These are phyloP conservation scores for Nicotiana obtusifolia DNA, from an alignment of 257 asterid species.

Conservation along the genomic window DNA sequence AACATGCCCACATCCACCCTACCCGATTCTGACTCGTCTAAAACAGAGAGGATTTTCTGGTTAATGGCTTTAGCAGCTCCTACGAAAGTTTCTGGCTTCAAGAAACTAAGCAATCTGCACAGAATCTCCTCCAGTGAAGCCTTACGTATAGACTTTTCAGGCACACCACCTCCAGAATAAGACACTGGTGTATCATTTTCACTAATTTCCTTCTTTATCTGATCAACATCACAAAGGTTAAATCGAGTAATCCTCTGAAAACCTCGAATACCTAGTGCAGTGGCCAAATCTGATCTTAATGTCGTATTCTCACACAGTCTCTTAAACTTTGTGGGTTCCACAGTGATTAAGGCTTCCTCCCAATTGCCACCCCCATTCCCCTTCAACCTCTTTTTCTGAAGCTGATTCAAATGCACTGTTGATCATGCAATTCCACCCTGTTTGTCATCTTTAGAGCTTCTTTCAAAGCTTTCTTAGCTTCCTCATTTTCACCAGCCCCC, in stretches of 20 bases:
- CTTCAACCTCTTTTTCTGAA: slow-evolving; percentile 73
- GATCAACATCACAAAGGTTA: slow-evolving; percentile 79
- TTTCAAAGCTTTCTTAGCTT: slow-evolving; percentile 90
- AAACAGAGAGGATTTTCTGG: slow-evolving; percentile 68
- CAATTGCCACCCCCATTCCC: slow-evolving; percentile 57
- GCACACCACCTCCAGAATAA: slow-evolving; percentile 68
- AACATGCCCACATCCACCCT: slow-evolving; percentile 89
- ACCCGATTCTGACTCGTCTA: slow-evolving; percentile 85
- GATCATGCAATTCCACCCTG: slow-evolving; percentile 89
- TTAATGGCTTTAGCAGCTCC: slow-evolving; percentile 92
- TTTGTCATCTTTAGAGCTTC: slow-evolving; percentile 96
- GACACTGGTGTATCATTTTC: slow-evolving; percentile 76
- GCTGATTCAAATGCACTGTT: slow-evolving; percentile 80
- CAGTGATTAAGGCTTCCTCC: slow-evolving; percentile 62
- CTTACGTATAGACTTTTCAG: slow-evolving; percentile 84
- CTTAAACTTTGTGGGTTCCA: slow-evolving; percentile 76
- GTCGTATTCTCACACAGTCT: slow-evolving; percentile 69
- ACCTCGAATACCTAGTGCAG: slow-evolving; percentile 74
- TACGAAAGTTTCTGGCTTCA: slow-evolving; percentile 91
- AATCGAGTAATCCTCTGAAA: slow-evolving; percentile 90
- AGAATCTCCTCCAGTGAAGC: slow-evolving; percentile 84
- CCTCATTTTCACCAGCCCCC: slow-evolving; percentile 95
- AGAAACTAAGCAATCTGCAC: slow-evolving; percentile 60
- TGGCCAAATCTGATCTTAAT: slow-evolving; percentile 55
- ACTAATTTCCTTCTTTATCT: slow-evolving; percentile 71